Percentiles rank a stretch among this genome's conserved stretches.
Evolutionary conservation across 2,329 filamentous ascomycete genomes (phyloP).

Genomic region (Trichoderma sp.): DNA sequence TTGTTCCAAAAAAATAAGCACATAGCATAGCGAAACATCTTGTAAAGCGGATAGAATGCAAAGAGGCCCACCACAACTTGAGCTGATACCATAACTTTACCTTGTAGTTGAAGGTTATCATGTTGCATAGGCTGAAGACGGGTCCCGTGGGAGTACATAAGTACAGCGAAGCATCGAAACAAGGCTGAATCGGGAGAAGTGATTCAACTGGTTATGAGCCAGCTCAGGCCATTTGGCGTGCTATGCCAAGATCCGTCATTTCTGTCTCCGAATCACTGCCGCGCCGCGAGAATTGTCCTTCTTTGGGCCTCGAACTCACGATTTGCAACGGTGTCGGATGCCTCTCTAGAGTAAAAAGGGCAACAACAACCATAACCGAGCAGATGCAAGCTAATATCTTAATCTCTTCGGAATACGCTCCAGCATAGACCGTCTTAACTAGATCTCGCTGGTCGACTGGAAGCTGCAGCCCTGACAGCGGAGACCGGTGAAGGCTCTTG

Average conservation of each 20-base stretch:
- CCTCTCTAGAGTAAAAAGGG: slow-evolving; percentile 44
- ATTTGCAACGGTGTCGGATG: slow-evolving; percentile 37
- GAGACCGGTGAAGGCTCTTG: slow-evolving; percentile 44
- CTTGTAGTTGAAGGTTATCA: not conserved
- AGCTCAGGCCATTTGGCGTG: slow-evolving; percentile 23
- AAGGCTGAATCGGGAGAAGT: not conserved
- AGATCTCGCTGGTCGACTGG: slow-evolving; percentile 32
- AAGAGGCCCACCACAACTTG: not conserved
- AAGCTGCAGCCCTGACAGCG: slow-evolving; percentile 38
- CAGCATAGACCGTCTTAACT: slow-evolving; percentile 43
- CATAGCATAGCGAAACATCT: not conserved
- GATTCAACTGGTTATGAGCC: not conserved
- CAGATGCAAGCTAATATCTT: slow-evolving; percentile 46
- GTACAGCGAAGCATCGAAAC: not conserved
- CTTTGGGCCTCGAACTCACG: slow-evolving; percentile 30
- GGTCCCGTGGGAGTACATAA: not conserved
- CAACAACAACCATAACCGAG: slow-evolving; percentile 42
- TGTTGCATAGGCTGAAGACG: not conserved
- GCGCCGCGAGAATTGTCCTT: slow-evolving; percentile 30
- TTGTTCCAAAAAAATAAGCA: not conserved
- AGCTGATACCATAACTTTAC: not conserved
- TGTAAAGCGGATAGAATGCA: not conserved
- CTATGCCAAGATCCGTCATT: slow-evolving; percentile 31
- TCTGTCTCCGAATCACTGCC: slow-evolving; percentile 40
- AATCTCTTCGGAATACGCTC: slow-evolving; percentile 45